phyloP scores from a whole-genome alignment of 2,329 filamentous ascomycete species.

The Podosphaera fusca region DNA sequence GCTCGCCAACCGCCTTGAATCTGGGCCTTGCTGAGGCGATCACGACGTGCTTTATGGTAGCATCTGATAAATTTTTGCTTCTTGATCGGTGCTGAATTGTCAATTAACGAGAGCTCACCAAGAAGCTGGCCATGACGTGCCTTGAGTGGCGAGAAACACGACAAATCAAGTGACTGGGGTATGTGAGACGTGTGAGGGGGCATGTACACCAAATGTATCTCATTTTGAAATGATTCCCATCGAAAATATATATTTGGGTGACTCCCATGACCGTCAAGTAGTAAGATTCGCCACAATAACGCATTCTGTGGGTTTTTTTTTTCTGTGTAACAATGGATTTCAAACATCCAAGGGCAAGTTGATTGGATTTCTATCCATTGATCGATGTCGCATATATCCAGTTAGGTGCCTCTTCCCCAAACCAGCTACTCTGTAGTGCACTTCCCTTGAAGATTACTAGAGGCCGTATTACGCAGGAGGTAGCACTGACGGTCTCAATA shows the following conservation, averaged over 20 bases:
- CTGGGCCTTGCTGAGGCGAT: not conserved
- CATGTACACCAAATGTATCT: too few species aligned
- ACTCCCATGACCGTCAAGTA: not conserved
- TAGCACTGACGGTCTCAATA: too few species aligned
- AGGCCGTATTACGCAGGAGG: too few species aligned
- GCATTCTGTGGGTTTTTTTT: not conserved
- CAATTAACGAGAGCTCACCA: too few species aligned
- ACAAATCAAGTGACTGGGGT: too few species aligned
- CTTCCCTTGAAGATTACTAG: not conserved
- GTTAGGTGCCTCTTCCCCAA: not conserved
- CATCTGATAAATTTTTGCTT: too few species aligned
- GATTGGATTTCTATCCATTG: not conserved
- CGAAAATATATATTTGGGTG: not conserved
- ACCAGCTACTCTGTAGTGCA: not conserved
- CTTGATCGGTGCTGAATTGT: too few species aligned
- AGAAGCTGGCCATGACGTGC: too few species aligned
- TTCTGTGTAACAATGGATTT: not conserved
- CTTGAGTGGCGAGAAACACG: too few species aligned
- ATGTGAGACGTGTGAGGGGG: too few species aligned
- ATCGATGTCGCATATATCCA: not conserved
- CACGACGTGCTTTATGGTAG: too few species aligned
- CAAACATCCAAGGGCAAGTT: not conserved
- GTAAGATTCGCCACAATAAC: not conserved
- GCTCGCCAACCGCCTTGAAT: not conserved
- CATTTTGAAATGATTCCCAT: not conserved